Evolutionary conservation across 169 alveolate species (phyloP).

Genomic region (Ichthyophthirius multifiliis): DNA sequence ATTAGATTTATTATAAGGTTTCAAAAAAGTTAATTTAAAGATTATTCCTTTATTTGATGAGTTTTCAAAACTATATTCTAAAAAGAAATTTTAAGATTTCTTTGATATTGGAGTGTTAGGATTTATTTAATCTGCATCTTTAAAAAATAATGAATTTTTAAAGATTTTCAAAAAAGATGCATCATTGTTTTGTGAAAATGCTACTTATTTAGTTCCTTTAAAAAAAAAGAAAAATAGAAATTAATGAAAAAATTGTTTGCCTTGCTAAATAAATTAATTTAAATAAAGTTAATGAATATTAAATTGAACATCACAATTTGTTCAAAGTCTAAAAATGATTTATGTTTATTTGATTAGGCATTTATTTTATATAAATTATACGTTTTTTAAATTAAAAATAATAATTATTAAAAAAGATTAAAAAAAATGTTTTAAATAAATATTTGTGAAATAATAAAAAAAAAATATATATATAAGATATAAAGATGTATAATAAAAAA

Average conservation of each 20-base stretch:
- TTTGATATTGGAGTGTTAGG: conserved; percentile 38
- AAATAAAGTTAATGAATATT: not conserved
- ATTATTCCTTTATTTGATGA: conserved; percentile 44
- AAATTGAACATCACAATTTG: not conserved
- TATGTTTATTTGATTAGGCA: not conserved
- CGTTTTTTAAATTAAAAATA: too few species aligned
- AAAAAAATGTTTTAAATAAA: too few species aligned
- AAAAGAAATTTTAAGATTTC: conserved; percentile 28
- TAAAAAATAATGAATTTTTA: conserved; percentile 15
- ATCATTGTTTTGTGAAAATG: conserved; percentile 1
- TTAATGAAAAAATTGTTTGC: not conserved
- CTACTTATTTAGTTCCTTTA: conserved; percentile 26
- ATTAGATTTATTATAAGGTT: conserved; percentile 8
- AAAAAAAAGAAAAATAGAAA: conserved; percentile 26
- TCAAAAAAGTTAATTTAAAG: conserved; percentile 21
- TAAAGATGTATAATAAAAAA: too few species aligned
- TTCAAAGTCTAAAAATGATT: not conserved
- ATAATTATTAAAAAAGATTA: too few species aligned
- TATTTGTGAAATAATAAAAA: too few species aligned
- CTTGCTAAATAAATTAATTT: not conserved
- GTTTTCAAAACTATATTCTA: not conserved
- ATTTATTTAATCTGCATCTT: conserved; percentile 13
- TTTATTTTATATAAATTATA: too few species aligned
- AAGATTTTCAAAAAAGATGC: conserved; percentile 14
- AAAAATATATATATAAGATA: too few species aligned